These are phyloP conservation scores for Trametes versicolor DNA, from an alignment of 1,284 basidiomycete genomes.

Conservation along the genomic window DNA sequence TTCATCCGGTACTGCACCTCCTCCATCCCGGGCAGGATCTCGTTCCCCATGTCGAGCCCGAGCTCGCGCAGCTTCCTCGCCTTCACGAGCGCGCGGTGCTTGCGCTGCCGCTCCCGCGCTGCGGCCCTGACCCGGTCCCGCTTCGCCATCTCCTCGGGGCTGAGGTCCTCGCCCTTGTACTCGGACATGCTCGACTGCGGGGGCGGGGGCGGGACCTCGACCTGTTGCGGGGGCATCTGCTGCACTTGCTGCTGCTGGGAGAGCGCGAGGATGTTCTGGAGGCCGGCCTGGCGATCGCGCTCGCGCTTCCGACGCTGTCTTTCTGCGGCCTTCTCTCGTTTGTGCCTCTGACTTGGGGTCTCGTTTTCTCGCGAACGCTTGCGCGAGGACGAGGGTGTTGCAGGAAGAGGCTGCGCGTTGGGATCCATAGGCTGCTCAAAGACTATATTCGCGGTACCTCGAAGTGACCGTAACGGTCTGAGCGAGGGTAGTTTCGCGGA, in stretches of 20 bases:
- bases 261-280: constrained; percentile 47
- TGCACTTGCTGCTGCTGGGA: constrained; percentile 31
- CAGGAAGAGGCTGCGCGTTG: constrained; percentile 38
- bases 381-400: constrained; percentile 48
- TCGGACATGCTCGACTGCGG: constrained; percentile 33
- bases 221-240: constrained; percentile 36
- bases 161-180: constrained; percentile 53
- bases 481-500: constrained; percentile 21
- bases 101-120: constrained; percentile 79
- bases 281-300: constrained; percentile 65
- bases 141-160: constrained; percentile 69
- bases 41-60: constrained; percentile 79
- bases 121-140: constrained; percentile 75
- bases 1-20: constrained; percentile 68
- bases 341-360: constrained; percentile 71
- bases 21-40: constrained; percentile 66
- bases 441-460: constrained; percentile 35
- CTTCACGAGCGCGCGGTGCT: constrained; percentile 80
- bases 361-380: constrained; percentile 77
- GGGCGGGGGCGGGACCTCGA: constrained; percentile 38
- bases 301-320: constrained; percentile 81
- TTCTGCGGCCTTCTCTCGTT: constrained; percentile 84
- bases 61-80: constrained; percentile 80
- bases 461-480: constrained; percentile 37
- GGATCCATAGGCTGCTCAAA: constrained; percentile 43